phyloP scores from a whole-genome alignment of 176 grass and related monocot species.

The Tuctoria greenei region DNA sequence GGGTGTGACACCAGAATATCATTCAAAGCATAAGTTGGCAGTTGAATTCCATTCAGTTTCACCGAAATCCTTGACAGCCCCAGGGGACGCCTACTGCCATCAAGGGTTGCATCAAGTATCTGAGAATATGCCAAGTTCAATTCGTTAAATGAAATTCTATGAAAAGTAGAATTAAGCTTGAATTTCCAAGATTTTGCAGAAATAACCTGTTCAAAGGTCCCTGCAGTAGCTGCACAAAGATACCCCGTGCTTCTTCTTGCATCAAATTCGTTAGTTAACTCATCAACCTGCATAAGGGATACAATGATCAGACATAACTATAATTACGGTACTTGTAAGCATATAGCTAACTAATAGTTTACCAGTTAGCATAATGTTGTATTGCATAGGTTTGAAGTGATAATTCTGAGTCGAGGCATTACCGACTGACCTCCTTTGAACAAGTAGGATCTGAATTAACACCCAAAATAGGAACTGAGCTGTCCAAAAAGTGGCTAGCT shows the following conservation, averaged over 20 bases:
- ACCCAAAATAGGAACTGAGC: slow-evolving; percentile 75
- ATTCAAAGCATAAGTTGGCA: slow-evolving; percentile 79
- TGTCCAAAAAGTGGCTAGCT: slow-evolving; percentile 77
- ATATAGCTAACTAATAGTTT: neutral
- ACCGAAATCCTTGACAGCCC: slow-evolving; percentile 77
- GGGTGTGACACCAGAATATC: slow-evolving; percentile 90
- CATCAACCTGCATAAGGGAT: slow-evolving; percentile 58
- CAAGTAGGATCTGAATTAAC: slow-evolving; percentile 94
- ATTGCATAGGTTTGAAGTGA: slow-evolving; percentile 1
- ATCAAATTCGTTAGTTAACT: slow-evolving; percentile 84
- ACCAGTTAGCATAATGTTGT: neutral
- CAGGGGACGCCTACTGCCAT: slow-evolving; percentile 53
- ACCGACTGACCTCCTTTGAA: slow-evolving; percentile 56
- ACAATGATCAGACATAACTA: slow-evolving; percentile 27
- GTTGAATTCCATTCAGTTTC: slow-evolving; percentile 56
- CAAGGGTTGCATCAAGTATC: slow-evolving; percentile 77
- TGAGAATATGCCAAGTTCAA: slow-evolving; percentile 32
- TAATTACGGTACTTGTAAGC: slow-evolving; percentile 7
- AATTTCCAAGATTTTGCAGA: neutral
- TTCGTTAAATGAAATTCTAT: neutral
- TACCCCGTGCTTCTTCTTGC: slow-evolving; percentile 91
- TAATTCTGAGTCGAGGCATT: neutral
- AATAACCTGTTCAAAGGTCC: slow-evolving; percentile 79
- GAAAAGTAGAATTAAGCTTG: neutral
- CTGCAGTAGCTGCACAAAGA: slow-evolving; percentile 78